Evolutionary conservation across 176 grass and related monocot species (phyloP).

Genomic region (Stipa capillata): DNA sequence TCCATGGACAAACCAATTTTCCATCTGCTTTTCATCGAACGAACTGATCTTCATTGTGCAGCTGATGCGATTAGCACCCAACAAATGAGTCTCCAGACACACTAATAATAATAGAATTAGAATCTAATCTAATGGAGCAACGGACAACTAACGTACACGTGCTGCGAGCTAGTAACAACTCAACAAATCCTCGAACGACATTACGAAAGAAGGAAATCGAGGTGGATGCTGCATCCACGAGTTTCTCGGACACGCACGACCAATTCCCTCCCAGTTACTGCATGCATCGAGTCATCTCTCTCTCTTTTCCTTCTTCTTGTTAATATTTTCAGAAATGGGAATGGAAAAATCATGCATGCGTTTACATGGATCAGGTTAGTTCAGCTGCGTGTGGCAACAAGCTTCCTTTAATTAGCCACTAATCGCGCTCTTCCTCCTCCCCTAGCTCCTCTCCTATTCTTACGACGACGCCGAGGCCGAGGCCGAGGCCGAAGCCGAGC

Average conservation of each 20-base stretch:
- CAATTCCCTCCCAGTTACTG: not conserved
- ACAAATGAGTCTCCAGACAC: no score
- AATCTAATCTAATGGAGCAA: not conserved
- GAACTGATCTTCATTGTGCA: no score
- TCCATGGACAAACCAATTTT: no score
- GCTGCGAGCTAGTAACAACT: not conserved
- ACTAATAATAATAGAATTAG: no score
- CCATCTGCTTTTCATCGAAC: no score
- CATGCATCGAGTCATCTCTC: not conserved
- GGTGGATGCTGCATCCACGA: not conserved
- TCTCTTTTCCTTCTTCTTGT: not conserved
- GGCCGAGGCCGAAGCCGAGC: not conserved
- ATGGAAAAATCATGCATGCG: not conserved
- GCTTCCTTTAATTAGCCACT: not conserved
- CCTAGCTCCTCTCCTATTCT: not conserved
- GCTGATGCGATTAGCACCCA: no score
- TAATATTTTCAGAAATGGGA: no score
- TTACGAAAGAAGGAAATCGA: not conserved
- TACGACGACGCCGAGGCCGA: slow-evolving; percentile 21
- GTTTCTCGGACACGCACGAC: not conserved
- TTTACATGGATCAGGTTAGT: not conserved
- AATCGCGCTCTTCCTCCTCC: not conserved
- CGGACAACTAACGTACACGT: no score
- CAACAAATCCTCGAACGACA: not conserved
- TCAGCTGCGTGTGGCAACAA: not conserved